A percentile compares a stretch with the other conserved stretches of the same genome.
These are phyloP conservation scores for Ceratobasidium sp. DNA, from an alignment of 1,284 basidiomycete species.

Conservation along the genomic window DNA sequence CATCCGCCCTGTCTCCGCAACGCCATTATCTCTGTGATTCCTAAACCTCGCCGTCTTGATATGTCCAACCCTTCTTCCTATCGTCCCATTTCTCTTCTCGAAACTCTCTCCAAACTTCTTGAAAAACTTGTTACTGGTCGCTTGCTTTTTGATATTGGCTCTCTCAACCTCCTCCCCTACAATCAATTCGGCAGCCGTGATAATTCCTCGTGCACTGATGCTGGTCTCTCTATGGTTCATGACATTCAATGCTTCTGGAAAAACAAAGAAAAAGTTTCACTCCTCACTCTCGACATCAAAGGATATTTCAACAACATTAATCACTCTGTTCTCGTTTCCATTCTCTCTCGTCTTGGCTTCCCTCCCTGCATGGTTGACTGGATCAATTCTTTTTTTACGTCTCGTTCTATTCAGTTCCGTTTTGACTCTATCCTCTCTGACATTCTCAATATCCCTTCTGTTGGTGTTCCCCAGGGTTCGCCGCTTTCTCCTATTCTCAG, in stretches of 20 bases:
- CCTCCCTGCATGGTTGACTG: conserved; percentile 30
- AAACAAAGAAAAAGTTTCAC: conserved; percentile 51
- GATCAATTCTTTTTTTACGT: conserved; percentile 45
- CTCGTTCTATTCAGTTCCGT: conserved; percentile 53
- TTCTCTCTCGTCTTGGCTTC: conserved; percentile 41
- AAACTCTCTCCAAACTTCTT: conserved; percentile 55
- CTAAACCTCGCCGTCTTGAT: conserved; percentile 54
- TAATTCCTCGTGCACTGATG: conserved; percentile 53
- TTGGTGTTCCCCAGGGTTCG: conserved; percentile 47
- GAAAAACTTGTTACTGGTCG: conserved; percentile 54
- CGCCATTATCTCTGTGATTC: conserved; percentile 53
- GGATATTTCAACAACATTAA: conserved; percentile 57
- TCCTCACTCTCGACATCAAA: conserved; percentile 56
- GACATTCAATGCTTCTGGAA: conserved; percentile 55
- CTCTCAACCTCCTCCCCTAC: conserved; percentile 51
- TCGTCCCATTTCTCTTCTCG: conserved; percentile 54
- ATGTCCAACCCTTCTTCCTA: conserved; percentile 55
- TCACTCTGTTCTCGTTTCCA: conserved; percentile 50
- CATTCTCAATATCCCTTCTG: background rate
- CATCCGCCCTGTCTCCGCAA: conserved; percentile 52
- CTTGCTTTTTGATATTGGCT: conserved; percentile 50
- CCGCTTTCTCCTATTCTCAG: conserved; percentile 42
- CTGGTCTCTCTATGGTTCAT: conserved; percentile 52
- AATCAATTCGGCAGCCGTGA: conserved; percentile 54
- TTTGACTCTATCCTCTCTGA: conserved; percentile 51